A percentile compares a stretch with the other conserved stretches of the same genome.
Conservation (phyloP, 2,329 filamentous ascomycete species). For the Raffaelea ambrosiae region DNA sequence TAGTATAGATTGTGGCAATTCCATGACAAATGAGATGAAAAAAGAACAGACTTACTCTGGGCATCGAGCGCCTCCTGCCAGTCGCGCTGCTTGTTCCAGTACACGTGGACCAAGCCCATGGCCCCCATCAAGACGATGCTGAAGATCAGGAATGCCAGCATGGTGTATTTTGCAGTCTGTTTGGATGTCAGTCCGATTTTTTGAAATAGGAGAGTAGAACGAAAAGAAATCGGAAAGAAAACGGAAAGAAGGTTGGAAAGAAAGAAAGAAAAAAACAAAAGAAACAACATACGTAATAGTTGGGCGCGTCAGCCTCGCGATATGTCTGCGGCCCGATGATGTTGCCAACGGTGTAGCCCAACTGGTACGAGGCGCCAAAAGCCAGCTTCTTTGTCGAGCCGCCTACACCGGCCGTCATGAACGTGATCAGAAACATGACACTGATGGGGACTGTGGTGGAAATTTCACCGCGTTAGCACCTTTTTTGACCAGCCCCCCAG, state of each 20-base stretch:
- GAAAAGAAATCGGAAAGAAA: too few relatives aligned
- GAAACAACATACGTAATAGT: background rate
- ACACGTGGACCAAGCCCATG: background rate
- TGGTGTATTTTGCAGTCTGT: conserved; percentile 2
- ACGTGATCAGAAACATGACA: conserved; percentile 34
- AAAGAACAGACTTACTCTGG: background rate
- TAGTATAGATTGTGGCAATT: background rate
- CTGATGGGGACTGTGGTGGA: conserved; percentile 30
- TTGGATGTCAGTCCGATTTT: background rate
- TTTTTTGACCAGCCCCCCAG: too few relatives aligned
- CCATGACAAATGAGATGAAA: background rate
- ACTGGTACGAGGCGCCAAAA: background rate
- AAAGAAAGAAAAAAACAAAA: background rate
- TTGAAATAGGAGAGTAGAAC: too few relatives aligned
- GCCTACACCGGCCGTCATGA: conserved; percentile 35
- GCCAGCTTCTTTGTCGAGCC: conserved; percentile 2
- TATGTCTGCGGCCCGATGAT: conserved; percentile 2
- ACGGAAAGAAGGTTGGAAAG: too few relatives aligned
- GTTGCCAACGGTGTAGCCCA: conserved; percentile 1
- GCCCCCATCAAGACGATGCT: background rate
- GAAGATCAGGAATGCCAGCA: conserved; percentile 1
- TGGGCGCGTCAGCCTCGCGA: background rate
- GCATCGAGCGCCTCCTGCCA: background rate
- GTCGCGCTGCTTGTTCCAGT: conserved; percentile 1
- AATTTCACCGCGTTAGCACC: too few relatives aligned